Conservation (phyloP, 208 protist species). For the Crithidia acanthocephali region DNA sequence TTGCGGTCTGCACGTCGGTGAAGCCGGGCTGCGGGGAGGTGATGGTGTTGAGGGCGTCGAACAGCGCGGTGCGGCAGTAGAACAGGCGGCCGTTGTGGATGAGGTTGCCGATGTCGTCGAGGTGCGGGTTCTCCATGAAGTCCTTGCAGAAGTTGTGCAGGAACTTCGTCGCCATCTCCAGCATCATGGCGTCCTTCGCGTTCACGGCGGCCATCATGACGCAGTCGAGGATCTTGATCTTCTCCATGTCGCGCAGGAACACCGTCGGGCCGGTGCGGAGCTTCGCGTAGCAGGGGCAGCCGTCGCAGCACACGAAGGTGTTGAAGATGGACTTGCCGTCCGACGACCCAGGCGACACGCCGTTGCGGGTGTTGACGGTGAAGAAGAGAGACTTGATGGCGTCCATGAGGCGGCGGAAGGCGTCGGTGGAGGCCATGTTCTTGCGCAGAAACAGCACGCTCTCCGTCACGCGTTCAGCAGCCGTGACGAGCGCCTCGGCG, state of each 20-base stretch:
- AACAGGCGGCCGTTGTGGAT: slow-evolving; percentile 80
- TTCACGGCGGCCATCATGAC: slow-evolving; percentile 76
- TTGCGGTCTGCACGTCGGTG: slow-evolving; percentile 28
- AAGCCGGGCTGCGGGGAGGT: slow-evolving; percentile 29
- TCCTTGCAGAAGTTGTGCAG: slow-evolving; percentile 44
- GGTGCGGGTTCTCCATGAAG: slow-evolving; percentile 58
- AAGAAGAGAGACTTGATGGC: slow-evolving; percentile 74
- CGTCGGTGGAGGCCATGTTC: slow-evolving; percentile 43
- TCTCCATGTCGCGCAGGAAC: slow-evolving; percentile 77
- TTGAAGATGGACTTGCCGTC: slow-evolving; percentile 46
- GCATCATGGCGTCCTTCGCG: slow-evolving; percentile 48
- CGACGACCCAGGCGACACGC: slow-evolving; percentile 26
- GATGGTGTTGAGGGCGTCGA: slow-evolving; percentile 52
- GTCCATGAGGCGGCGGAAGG: slow-evolving; percentile 56
- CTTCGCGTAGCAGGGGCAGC: slow-evolving; percentile 65
- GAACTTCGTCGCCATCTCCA: slow-evolving; percentile 54
- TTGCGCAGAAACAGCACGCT: slow-evolving; percentile 44
- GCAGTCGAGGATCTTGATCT: slow-evolving; percentile 81
- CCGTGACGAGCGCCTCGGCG: slow-evolving; percentile 35
- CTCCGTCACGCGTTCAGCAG: slow-evolving; percentile 38
- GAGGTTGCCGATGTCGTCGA: slow-evolving; percentile 53
- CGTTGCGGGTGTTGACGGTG: slow-evolving; percentile 51
- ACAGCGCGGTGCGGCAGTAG: slow-evolving; percentile 62
- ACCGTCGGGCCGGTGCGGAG: slow-evolving; percentile 59
- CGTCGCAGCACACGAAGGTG: slow-evolving; percentile 76